Percentiles rank a stretch among this genome's conserved stretches.
phyloP scores from a whole-genome alignment of 2,329 filamentous ascomycete species.

The Metarhizium robertsii region DNA sequence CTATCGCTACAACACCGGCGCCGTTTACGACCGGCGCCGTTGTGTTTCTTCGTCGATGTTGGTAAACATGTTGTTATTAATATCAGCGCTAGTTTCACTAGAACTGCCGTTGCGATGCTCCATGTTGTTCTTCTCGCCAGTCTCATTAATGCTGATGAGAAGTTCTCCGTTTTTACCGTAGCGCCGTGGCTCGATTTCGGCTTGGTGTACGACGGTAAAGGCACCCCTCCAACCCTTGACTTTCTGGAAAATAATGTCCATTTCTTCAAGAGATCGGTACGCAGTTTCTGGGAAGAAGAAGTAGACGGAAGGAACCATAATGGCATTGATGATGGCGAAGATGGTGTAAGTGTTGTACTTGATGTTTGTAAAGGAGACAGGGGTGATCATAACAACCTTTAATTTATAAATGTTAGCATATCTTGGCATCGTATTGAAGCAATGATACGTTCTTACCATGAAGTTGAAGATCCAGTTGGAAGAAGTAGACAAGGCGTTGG shows the following conservation, averaged over 20 bases:
- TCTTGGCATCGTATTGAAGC: background rate
- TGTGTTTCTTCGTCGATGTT: slow-evolving; percentile 25
- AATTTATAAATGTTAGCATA: background rate
- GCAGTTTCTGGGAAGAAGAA: slow-evolving; percentile 59
- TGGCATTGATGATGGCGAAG: slow-evolving; percentile 56
- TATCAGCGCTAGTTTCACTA: slow-evolving; percentile 14
- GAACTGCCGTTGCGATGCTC: slow-evolving; percentile 19
- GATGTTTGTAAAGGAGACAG: slow-evolving; percentile 48
- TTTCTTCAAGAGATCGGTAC: slow-evolving; percentile 55
- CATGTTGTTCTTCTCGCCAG: slow-evolving; percentile 25
- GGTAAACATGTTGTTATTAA: slow-evolving; percentile 19
- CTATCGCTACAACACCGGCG: background rate
- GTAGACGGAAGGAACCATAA: slow-evolving; percentile 48
- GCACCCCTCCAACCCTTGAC: slow-evolving; percentile 32
- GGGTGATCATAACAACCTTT: slow-evolving; percentile 52
- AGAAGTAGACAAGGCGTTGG: slow-evolving; percentile 44
- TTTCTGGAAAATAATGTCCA: slow-evolving; percentile 55
- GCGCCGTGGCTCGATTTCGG: slow-evolving; percentile 38
- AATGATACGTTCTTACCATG: slow-evolving; percentile 22
- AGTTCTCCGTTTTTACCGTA: slow-evolving; percentile 52
- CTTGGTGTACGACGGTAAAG: slow-evolving; percentile 27
- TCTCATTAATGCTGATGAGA: slow-evolving; percentile 36
- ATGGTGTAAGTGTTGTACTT: slow-evolving; percentile 53
- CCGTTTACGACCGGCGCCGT: slow-evolving; percentile 6
- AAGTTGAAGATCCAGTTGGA: slow-evolving; percentile 58